Base-by-base conservation (phyloP, 345 rosid genomes). In the Aquilaria sinensis region DNA sequence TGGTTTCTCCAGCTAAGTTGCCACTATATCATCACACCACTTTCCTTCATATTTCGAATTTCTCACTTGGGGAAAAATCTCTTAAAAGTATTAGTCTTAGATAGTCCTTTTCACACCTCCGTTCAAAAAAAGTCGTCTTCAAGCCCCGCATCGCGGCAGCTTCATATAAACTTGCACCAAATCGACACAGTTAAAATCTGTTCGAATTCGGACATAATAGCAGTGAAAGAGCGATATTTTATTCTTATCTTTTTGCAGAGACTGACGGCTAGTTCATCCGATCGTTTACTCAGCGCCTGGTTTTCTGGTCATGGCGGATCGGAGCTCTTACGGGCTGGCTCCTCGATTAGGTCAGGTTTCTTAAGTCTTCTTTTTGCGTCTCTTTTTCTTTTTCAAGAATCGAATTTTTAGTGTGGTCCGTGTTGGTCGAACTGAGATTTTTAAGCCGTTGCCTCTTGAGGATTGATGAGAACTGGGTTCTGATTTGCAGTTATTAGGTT, bases 241-340 rank as follows among this genome's bases (percentile, higher is more conserved):
- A 33, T 56, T 57, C 57, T 33, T 30, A 13, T 65, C 45, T 33
- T 69, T 73, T 51, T 51, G 63, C 48, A 54, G 47, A 45, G 47
- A 46, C 61, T 15, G 50, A 60, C 54, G 58, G 47, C 47, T 34
- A 61, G 32, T 41, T 68, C 34, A 52, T 57, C 57, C 15, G 30
- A 13, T 65, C 45, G 30, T 69, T 73, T 51, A 60, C 68, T 37
- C 61, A 46, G 30, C n/a, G 12, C 33, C 43, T 64, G 55, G 51
- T 30, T 48, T 63, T 62, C 56, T 41, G 31, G 23, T 70, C 68
- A 78, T 78, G 85, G 80, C 72, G 73, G 78, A 78, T 81, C 85
- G 75, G 6, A 67, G 73, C 56, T 78, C 82, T 50, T 69, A 70
- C 61, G 74, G 66, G 33, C 67, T 73, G 31, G 74, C 71, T 43